Base-by-base conservation (phyloP, 441 rosid species). In the Adansonia gregorii region DNA sequence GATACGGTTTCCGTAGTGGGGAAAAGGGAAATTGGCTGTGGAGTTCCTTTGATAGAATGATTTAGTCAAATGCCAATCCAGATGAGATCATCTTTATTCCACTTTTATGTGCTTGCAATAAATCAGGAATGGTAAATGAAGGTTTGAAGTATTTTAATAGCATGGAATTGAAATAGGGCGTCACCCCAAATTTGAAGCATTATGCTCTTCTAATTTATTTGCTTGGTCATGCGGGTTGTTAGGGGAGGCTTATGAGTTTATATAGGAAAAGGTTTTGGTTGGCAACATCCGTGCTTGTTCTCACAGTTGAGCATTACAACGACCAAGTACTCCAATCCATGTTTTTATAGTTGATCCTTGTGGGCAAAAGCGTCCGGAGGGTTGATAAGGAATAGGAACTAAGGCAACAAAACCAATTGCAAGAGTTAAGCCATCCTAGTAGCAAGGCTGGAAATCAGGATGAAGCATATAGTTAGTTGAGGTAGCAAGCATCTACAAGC, bases 161-260 rank as follows among this genome's bases (percentile, higher is more conserved):
- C 82, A 92, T 95, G 95, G 81, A 88, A 80, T 51, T 66, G 51
- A 76, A 82, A 48, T 88, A 84, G 82, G 80, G 83, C 31, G 72
- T 91, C 69, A 75, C 80, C 71, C 97, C 97, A 3, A 92, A 89
- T 88, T 83, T 92, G 87, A 92, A 90, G 83, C 99, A 95, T 78
- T 90, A 92, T 83, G 97, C 98, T 17, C 92, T 97, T 69, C 58
- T 93, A 45, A 97, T 92, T 83, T 98, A 95, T 90, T 86, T 92
- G 80, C 94, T 95, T 65, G 98, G 98, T 41, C 92, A 93, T 72
- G 88, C 87, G 97, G 99, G 24, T 70, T 87, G 39, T 82, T 93
- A 80, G 83, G 89, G 60, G 91, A 91, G 75, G 98, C 99, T 17
- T 81, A 87, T 70, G 85, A 81, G 74, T 88, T 95, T 79, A 91